phyloP scores from a whole-genome alignment of 106 monocot species.

The Dioscorea alata region DNA sequence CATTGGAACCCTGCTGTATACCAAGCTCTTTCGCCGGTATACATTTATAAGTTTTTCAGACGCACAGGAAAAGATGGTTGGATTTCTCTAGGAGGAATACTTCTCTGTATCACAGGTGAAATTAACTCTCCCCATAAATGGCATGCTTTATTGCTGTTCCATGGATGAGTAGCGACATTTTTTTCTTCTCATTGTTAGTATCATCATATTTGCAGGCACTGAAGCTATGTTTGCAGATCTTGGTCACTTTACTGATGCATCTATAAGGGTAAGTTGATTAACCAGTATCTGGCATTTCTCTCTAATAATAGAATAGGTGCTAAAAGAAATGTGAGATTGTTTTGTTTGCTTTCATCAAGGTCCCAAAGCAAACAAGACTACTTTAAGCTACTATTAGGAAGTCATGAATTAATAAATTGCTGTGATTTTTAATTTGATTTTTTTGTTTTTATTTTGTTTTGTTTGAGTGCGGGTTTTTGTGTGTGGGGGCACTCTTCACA shows the following conservation, averaged over 20 bases:
- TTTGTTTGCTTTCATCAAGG: no score
- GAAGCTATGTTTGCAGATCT: conserved; percentile 99
- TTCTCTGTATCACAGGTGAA: conserved; percentile 77
- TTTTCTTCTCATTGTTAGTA: neutral
- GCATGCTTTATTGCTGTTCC: neutral
- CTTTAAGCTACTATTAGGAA: no score
- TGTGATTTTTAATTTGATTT: no score
- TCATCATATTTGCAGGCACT: conserved; percentile 35
- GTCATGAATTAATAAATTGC: no score
- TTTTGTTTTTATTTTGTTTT: no score
- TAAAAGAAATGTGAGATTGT: no score
- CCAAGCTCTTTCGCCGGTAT: conserved; percentile 69
- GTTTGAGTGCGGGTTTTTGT: no score
- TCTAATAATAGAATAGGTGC: no score
- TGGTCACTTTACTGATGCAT: conserved; percentile 64
- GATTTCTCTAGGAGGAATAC: conserved; percentile 79
- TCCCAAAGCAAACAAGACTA: no score
- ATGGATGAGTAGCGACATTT: neutral
- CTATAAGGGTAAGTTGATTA: conserved; percentile 58
- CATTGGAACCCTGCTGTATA: conserved; percentile 71
- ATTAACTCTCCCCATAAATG: neutral
- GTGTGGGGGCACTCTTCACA: no score
- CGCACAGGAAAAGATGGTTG: conserved; percentile 73
- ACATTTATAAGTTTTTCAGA: conserved; percentile 64
- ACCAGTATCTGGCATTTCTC: no score